These are phyloP conservation scores for Fennellomyces sp. DNA, from an alignment of 371 early-diverging fungal species.

Conservation along the genomic window DNA sequence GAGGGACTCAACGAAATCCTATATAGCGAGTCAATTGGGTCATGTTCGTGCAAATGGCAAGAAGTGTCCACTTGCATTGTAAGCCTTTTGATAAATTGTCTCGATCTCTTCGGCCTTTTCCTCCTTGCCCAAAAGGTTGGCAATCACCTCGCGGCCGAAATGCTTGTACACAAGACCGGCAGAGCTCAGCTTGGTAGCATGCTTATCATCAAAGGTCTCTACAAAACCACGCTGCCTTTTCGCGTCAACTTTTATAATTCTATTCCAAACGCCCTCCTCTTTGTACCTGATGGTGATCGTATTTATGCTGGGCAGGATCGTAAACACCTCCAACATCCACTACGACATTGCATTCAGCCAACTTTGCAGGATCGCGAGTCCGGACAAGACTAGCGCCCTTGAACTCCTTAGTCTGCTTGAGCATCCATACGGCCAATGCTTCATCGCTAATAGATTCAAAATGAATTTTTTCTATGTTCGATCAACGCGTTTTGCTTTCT, in stretches of 20 bases:
- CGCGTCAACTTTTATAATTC: background rate
- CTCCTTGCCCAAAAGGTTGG: constrained; percentile 54
- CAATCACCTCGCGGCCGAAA: constrained; percentile 85
- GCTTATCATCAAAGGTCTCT: constrained; percentile 83
- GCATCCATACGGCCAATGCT: constrained; percentile 92
- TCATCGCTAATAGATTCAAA: constrained; percentile 74
- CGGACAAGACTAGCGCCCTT: constrained; percentile 77
- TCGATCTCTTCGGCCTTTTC: constrained; percentile 62
- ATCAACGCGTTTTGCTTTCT: background rate
- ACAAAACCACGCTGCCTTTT: constrained; percentile 75
- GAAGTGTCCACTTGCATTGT: constrained; percentile 55
- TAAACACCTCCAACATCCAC: constrained; percentile 98
- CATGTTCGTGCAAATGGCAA: no score
- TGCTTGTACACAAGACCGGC: constrained; percentile 95
- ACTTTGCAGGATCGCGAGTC: constrained; percentile 83
- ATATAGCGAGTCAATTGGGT: background rate
- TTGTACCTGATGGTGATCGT: constrained; percentile 94
- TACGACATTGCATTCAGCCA: constrained; percentile 87
- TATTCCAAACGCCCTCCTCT: background rate
- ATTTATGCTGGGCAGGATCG: constrained; percentile 77
- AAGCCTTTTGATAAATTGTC: constrained; percentile 77
- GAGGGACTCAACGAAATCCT: constrained; percentile 77
- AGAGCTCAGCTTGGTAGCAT: constrained; percentile 87
- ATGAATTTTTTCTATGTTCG: background rate
- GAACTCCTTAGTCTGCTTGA: constrained; percentile 73